phyloP scores from a whole-genome alignment of 2,329 filamentous ascomycete species.

The Sclerotinia subarctica region DNA sequence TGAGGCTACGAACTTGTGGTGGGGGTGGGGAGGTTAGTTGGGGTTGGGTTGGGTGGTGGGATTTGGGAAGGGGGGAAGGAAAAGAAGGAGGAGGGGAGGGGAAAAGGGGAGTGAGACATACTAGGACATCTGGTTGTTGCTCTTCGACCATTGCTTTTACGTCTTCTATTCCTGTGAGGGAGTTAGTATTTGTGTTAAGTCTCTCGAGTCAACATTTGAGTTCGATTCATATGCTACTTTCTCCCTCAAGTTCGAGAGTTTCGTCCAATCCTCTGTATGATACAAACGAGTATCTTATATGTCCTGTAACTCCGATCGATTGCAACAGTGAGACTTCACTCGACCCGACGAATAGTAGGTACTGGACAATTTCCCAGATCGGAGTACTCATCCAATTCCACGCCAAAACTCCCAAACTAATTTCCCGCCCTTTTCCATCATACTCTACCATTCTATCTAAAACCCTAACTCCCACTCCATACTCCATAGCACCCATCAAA shows the following conservation, averaged over 20 bases:
- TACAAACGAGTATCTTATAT: not conserved
- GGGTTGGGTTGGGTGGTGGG: not conserved
- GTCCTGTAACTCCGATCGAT: not conserved
- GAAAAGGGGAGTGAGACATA: slow-evolving; percentile 36
- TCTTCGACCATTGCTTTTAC: slow-evolving; percentile 52
- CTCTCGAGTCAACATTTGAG: no score
- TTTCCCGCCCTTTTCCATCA: no score
- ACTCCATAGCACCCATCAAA: no score
- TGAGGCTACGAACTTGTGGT: slow-evolving; percentile 65
- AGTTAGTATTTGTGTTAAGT: not conserved
- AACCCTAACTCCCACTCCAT: no score
- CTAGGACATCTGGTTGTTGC: slow-evolving; percentile 52
- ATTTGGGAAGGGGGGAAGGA: not conserved
- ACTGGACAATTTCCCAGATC: not conserved
- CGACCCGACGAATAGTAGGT: accelerated
- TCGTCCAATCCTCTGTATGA: not conserved
- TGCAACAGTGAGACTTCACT: not conserved
- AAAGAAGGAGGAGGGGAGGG: no score
- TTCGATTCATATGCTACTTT: not conserved
- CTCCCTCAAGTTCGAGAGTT: accelerated
- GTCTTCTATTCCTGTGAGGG: slow-evolving; percentile 49
- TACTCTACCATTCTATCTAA: not conserved
- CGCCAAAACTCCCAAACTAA: not conserved
- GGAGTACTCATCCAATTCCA: not conserved
- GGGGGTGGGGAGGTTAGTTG: not conserved